These are phyloP conservation scores for Chalciporus piperatus DNA, from an alignment of 768 basidiomycete species.

Conservation along the genomic window DNA sequence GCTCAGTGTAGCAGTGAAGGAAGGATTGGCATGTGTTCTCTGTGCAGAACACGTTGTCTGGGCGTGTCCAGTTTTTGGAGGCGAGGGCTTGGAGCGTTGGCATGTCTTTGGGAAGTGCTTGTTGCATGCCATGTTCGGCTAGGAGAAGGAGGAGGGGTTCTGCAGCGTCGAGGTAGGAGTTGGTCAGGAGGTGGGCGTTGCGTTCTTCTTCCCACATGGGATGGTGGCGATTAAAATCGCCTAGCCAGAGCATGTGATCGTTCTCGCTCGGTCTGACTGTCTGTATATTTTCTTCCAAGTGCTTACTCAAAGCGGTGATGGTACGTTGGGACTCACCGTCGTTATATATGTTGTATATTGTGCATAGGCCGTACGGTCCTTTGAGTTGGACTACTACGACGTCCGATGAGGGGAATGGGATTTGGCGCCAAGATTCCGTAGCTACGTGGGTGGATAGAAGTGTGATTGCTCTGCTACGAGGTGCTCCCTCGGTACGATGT, in stretches of 20 bases:
- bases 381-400: conserved; percentile 18
- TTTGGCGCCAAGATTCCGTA: background rate
- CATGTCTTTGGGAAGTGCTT: conserved; percentile 28
- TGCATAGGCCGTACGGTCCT: background rate
- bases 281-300: background rate
- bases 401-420: conserved; percentile 18
- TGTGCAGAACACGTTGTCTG: conserved; percentile 35
- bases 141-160: conserved; percentile 18
- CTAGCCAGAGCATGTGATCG: conserved; percentile 21
- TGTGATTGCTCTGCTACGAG: too few relatives aligned
- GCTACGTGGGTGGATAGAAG: too few relatives aligned
- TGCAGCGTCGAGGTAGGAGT: background rate
- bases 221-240: conserved; percentile 35
- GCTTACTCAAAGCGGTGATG: background rate
- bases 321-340: conserved; percentile 3
- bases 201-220: conserved; percentile 27
- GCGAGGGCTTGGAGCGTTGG: conserved; percentile 21
- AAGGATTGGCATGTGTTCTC: too few relatives aligned
- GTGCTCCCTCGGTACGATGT: too few relatives aligned
- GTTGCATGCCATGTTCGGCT: conserved; percentile 20
- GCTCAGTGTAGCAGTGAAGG: conserved; percentile 21
- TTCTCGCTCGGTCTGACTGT: background rate
- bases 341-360: conserved; percentile 16
- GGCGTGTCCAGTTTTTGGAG: conserved; percentile 31
- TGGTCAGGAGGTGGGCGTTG: conserved; percentile 23